Conservation (phyloP, 208 protist species). For the Entamoeba invadens region DNA sequence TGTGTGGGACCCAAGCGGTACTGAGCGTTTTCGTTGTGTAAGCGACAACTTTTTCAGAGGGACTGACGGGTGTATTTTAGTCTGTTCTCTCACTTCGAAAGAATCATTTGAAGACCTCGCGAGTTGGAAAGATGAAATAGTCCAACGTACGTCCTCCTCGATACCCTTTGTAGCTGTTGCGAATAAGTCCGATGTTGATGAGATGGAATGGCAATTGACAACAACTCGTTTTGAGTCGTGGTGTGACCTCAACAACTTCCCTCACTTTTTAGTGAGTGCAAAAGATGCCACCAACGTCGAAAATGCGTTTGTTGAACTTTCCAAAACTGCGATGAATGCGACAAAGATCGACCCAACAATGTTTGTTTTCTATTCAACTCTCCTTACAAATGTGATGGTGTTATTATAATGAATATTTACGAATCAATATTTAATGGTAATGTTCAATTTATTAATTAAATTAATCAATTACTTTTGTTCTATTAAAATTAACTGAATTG, state of each 20-base stretch:
- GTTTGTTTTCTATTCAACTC: too few species aligned
- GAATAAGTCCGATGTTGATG: neutral
- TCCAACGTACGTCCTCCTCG: neutral
- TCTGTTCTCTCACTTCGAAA: neutral
- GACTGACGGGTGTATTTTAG: neutral
- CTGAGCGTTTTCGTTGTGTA: neutral
- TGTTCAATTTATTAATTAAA: too few species aligned
- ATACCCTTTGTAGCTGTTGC: neutral
- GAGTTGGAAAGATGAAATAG: neutral
- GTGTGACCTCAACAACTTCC: neutral
- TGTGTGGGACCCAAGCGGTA: neutral
- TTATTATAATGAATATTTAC: too few species aligned
- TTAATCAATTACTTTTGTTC: too few species aligned
- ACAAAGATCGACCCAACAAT: too few species aligned
- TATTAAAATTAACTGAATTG: too few species aligned
- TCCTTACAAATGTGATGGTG: too few species aligned
- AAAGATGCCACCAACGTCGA: neutral
- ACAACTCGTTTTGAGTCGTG: neutral
- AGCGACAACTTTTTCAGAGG: neutral
- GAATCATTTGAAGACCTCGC: neutral
- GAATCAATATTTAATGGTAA: too few species aligned
- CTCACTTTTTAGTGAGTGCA: neutral
- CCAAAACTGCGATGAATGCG: too few species aligned
- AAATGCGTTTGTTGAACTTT: neutral
- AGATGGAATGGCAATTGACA: neutral